Percentiles rank a stretch among this genome's conserved stretches.
phyloP scores from a whole-genome alignment of 2,329 filamentous ascomycete genomes.

The Tolypocladium paradoxum region DNA sequence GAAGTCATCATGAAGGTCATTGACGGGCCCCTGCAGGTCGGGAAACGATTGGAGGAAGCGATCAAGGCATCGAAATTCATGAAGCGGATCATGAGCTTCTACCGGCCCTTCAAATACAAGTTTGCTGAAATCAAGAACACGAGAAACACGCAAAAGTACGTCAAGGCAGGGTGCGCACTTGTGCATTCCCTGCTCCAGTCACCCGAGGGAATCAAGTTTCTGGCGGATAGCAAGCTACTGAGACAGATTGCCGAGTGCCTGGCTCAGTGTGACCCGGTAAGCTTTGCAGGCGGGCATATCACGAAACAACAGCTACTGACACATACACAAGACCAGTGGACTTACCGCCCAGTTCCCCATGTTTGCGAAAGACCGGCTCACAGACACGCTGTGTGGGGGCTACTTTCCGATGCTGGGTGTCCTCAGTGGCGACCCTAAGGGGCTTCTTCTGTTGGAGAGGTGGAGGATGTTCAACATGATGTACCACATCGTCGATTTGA shows the following conservation, averaged over 20 bases:
- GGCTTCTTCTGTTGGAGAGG: constrained; percentile 79
- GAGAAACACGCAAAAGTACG: constrained; percentile 86
- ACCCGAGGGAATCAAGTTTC: constrained; percentile 70
- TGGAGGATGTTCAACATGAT: constrained; percentile 99
- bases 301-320: constrained; percentile 11
- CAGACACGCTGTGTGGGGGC: constrained; percentile 78
- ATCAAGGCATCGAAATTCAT: constrained; percentile 94
- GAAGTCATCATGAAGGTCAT: constrained; percentile 83
- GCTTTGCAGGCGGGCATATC: constrained; percentile 7
- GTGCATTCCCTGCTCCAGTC: constrained; percentile 81
- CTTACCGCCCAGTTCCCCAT: constrained; percentile 75
- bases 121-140: constrained; percentile 88
- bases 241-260: constrained; percentile 92
- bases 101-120: constrained; percentile 91
- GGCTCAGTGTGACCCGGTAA: constrained; percentile 83
- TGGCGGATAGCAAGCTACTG: constrained; percentile 85
- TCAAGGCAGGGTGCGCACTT: constrained; percentile 78
- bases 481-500: constrained; percentile 92
- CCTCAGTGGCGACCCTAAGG: constrained; percentile 70
- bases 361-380: constrained; percentile 76
- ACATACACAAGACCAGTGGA: constrained; percentile 45
- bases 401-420: constrained; percentile 91
- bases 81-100: constrained; percentile 88
- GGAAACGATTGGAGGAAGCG: constrained; percentile 86
- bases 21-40: constrained; percentile 81